Percentiles rank a stretch among this genome's conserved stretches.
phyloP scores from a whole-genome alignment of 116 monocot species.

The Dioscorea cayenensis region DNA sequence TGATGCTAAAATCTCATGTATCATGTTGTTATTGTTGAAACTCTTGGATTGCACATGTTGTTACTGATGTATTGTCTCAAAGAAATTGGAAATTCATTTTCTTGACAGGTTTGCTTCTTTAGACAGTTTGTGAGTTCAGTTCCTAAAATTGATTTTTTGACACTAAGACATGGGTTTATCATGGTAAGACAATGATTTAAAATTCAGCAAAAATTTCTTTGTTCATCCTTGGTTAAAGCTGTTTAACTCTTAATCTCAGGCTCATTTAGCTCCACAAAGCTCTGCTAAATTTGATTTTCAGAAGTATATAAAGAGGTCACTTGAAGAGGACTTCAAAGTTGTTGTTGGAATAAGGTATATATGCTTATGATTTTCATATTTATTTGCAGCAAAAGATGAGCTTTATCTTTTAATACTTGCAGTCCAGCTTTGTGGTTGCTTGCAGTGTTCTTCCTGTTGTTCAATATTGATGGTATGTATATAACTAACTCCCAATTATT shows the following conservation, averaged over 20 bases:
- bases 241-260: slow-evolving; percentile 10
- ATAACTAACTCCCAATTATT: too few relatives aligned
- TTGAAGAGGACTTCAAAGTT: slow-evolving; percentile 48
- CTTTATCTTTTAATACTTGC: background rate
- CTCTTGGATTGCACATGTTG: background rate
- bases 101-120: slow-evolving; percentile 31
- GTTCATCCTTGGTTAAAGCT: too few relatives aligned
- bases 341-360: slow-evolving; percentile 41
- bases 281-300: slow-evolving; percentile 31
- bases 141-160: slow-evolving; percentile 38
- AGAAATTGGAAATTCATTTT: background rate
- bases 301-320: slow-evolving; percentile 38
- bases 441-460: slow-evolving; percentile 33
- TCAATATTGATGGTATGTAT: slow-evolving; percentile 32
- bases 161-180: slow-evolving; percentile 45
- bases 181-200: slow-evolving; percentile 8
- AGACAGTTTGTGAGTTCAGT: slow-evolving; percentile 40
- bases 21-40: too few relatives aligned
- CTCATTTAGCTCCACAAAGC: slow-evolving; percentile 43
- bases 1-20: too few relatives aligned
- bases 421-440: slow-evolving; percentile 41
- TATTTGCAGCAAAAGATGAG: background rate
- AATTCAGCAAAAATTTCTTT: too few relatives aligned
- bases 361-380: background rate
- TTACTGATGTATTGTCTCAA: background rate